Evolutionary conservation across 1,284 basidiomycete species (phyloP), one percentile per base, ranked within the genome.

Genomic region (Mycena sp.): DNA sequence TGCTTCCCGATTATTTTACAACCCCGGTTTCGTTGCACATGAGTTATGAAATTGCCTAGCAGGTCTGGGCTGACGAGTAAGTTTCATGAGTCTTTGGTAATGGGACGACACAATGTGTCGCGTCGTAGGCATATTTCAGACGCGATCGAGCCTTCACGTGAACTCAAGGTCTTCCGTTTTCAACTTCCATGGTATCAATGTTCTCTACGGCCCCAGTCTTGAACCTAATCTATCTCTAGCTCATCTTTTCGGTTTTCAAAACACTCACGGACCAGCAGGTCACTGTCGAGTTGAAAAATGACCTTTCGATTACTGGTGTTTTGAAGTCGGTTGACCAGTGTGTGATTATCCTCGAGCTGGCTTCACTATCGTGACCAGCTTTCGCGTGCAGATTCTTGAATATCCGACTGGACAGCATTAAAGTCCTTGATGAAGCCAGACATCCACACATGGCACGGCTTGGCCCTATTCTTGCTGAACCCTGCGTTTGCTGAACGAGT

Each of bases 201-300:
- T 41, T 40, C 17, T 3, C 9, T 16, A 14, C 17, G 58, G 44
- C 45, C 41, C 38, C 43, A 50, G 52, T 54, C 48, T 41, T 58
- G 37, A 40, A 64, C 64, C 68, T 43, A 49, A 65, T 32, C 55
- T 38, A 35, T 49, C 30, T 70, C 28, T 74, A 96, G 95, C 88
- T 97, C 71, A 97, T 97, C 72, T 97, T 97, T 80, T 96, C 95
- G 50, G 96, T 99, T 45, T 99, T 99, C 91, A 99, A 99, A 82
- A 99, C 97, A 16, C 88, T 99, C 53, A 99, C 97, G 4, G 96
- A 98, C 78, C 96, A 98, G 76, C 88, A 91, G 71, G 95, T 98
- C 72, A 98, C 95, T 17, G 96, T 99, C 71, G 97, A 99, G 78
- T 90, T 99, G 73, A 99, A 99, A 83, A 99, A 99, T 81, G 97